Base-by-base conservation (phyloP, 2,329 filamentous ascomycete genomes). In the Clathrospora elynae region DNA sequence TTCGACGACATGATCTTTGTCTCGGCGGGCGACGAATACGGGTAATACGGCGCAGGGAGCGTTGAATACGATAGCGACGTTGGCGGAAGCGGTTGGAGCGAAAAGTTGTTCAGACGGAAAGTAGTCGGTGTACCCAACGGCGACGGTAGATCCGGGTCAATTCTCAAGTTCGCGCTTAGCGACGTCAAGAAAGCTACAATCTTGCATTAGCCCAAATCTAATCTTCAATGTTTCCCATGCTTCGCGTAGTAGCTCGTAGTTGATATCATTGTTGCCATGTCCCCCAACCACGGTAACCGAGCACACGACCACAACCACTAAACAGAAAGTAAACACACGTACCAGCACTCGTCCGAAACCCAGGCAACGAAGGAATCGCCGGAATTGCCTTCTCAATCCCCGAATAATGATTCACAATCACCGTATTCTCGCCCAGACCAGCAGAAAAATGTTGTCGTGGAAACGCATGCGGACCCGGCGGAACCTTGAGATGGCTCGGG, bases 101-200 rank as follows among this genome's bases (percentile, higher is more conserved):
- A 61, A 43, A 53, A 52, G 57, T 59, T 64, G 42, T 64, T 68
- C 38, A 62, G 61, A 39, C 67, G 66, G 62, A 75, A 74, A 39
- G 81, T 78, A 13, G 85, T 85, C 16, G 86, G 88, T 48, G 80
- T 85, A 42, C 78, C 76, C 47, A 82, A 78, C 34, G 85, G 85
- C 30, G 84, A 81, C 52, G 86, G 69, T 71, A 82, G 49, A 31
- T 76, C 73, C 20, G 75, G 73, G 57, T 73, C 76, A 44, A 92
- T 83, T 58, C 85, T 84, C 41, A 93, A 80, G 64, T 93, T 93
- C 52, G 87, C 87, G 56, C 87, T 84, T 11, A 93, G 78, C 57
- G 89, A 92, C 42, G 84, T 86, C 71, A 93, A 86, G 75, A 93
- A 93, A 17, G 88, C 88, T 93, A 70, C 35, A 20, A 29, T 13